A percentile compares a stretch with the other conserved stretches of the same genome.
Conservation (phyloP, 352 stramenopile species). For the Hyaloperonospora brassicae region DNA sequence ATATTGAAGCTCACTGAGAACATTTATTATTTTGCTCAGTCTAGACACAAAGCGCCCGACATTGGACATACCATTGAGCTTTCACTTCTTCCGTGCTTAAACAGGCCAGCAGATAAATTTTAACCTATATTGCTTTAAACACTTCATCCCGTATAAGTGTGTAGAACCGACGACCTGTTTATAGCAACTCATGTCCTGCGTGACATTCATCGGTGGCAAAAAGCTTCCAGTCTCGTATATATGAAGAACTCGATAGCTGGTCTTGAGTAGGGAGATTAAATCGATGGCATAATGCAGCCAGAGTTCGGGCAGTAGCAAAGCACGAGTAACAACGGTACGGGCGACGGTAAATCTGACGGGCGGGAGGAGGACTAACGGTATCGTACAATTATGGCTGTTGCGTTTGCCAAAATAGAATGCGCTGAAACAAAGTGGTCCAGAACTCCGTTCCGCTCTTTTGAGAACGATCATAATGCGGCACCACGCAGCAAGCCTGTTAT, state of each 20-base stretch:
- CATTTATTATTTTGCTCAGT: constrained; percentile 43
- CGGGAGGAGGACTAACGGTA: neutral
- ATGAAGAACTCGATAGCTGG: constrained; percentile 59
- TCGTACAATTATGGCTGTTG: neutral
- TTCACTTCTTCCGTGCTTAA: constrained; percentile 30
- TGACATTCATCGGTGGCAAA: constrained; percentile 59
- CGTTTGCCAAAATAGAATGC: constrained; percentile 8
- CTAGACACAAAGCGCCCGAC: constrained; percentile 57
- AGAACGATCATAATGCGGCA: constrained; percentile 4
- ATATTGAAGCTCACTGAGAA: constrained; percentile 34
- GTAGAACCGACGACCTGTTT: constrained; percentile 73
- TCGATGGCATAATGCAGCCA: constrained; percentile 36
- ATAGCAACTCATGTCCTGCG: constrained; percentile 52
- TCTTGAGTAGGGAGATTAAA: too few species aligned
- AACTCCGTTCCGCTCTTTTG: constrained; percentile 15
- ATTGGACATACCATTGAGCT: constrained; percentile 54
- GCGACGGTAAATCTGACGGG: constrained; percentile 9
- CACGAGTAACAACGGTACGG: constrained; percentile 8
- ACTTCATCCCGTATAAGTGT: constrained; percentile 61
- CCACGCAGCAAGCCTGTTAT: neutral
- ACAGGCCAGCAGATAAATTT: constrained; percentile 72
- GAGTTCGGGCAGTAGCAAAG: constrained; percentile 11
- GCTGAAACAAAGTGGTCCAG: constrained; percentile 3
- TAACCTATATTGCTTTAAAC: constrained; percentile 50
- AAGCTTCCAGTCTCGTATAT: constrained; percentile 37